Conservation (phyloP, 1,284 basidiomycete genomes). For the Porogramme epimiltina region DNA sequence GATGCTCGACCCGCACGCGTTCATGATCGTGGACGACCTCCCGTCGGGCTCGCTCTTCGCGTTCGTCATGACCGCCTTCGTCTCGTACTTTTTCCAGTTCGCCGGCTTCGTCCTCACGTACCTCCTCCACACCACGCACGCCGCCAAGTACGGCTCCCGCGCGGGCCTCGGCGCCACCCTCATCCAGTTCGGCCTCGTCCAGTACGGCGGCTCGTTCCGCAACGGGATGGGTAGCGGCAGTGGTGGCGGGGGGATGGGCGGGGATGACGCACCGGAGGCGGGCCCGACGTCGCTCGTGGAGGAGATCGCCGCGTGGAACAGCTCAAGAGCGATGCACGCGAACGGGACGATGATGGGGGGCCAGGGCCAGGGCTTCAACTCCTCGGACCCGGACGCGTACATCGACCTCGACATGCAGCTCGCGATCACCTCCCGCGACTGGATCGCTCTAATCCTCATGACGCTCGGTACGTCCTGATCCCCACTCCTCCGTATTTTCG, state of each 20-base stretch:
- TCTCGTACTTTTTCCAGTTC: slow-evolving; percentile 97
- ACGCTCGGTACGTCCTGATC: slow-evolving; percentile 65
- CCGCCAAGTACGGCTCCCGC: slow-evolving; percentile 91
- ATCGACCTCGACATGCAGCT: slow-evolving; percentile 20
- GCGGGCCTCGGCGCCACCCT: slow-evolving; percentile 94
- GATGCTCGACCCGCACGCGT: slow-evolving; percentile 47
- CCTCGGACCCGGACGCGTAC: slow-evolving; percentile 18
- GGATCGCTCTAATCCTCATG: slow-evolving; percentile 92
- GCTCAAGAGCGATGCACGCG: background rate
- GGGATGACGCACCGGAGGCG: slow-evolving; percentile 12
- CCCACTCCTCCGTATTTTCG: slow-evolving; percentile 1
- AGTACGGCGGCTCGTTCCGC: slow-evolving; percentile 17
- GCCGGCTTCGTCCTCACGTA: slow-evolving; percentile 94
- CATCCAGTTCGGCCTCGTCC: slow-evolving; percentile 81
- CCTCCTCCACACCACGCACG: slow-evolving; percentile 92
- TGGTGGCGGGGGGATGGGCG: slow-evolving; percentile 12
- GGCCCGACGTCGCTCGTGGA: slow-evolving; percentile 6
- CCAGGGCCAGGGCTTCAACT: slow-evolving; percentile 3
- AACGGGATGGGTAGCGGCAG: background rate
- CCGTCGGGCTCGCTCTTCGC: slow-evolving; percentile 70
- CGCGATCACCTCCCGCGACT: slow-evolving; percentile 59
- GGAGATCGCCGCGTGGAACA: slow-evolving; percentile 8
- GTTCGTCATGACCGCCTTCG: slow-evolving; percentile 80
- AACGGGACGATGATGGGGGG: slow-evolving; percentile 1
- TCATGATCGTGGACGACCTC: slow-evolving; percentile 76